These are phyloP conservation scores for Sanghuangporus weigelae DNA, from an alignment of 1,284 basidiomycete species.

Conservation along the genomic window DNA sequence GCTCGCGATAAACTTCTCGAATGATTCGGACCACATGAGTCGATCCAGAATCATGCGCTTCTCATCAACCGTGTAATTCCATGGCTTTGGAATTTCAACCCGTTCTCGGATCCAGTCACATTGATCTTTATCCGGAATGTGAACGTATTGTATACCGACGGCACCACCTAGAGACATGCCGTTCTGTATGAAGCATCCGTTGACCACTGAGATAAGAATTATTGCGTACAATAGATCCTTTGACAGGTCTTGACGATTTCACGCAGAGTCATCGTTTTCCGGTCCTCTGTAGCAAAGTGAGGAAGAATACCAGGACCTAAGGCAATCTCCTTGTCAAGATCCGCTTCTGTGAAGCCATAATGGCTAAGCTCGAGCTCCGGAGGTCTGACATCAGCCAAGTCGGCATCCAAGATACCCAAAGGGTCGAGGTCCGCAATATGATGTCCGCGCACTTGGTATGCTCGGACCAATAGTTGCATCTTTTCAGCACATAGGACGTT, in stretches of 20 bases:
- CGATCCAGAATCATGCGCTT: conserved; percentile 99
- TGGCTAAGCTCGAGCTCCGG: conserved; percentile 88
- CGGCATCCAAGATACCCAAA: conserved; percentile 86
- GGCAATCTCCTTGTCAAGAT: conserved; percentile 91
- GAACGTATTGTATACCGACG: conserved; percentile 96
- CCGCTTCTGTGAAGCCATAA: conserved; percentile 93
- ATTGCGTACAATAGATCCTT: conserved; percentile 85
- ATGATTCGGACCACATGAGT: conserved; percentile 98
- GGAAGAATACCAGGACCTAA: conserved; percentile 96
- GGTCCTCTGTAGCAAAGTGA: conserved; percentile 84
- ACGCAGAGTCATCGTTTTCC: conserved; percentile 82
- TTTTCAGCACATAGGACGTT: conserved; percentile 29
- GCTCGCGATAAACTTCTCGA: conserved; percentile 97
- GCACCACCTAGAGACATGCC: conserved; percentile 63
- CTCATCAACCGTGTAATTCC: conserved; percentile 97
- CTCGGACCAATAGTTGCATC: conserved; percentile 95
- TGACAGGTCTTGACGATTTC: conserved; percentile 92
- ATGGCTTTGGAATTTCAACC: conserved; percentile 94
- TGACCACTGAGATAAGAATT: conserved; percentile 8
- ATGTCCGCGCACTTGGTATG: conserved; percentile 98
- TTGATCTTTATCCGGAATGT: conserved; percentile 97
- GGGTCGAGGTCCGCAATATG: conserved; percentile 95
- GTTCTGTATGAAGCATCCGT: conserved; percentile 6
- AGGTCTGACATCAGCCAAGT: conserved; percentile 72
- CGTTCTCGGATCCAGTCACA: conserved; percentile 99